Evolutionary conservation across 78 protist genomes (phyloP).

Genomic region (Bigelowiella natans): DNA sequence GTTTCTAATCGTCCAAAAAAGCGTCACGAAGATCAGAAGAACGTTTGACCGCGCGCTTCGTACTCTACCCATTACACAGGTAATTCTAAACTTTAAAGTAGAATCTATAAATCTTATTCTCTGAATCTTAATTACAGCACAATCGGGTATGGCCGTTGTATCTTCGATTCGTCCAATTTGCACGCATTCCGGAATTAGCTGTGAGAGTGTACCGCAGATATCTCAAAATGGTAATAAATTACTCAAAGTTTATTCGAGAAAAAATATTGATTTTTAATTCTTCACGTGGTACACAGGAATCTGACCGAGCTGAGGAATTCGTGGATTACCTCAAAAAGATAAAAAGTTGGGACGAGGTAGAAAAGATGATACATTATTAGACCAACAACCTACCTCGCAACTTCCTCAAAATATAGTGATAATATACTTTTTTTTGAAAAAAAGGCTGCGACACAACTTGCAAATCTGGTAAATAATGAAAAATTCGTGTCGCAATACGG

Average conservation of each 20-base stretch:
- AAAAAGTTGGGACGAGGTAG: constrained; percentile 53
- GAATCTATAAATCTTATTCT: too few relatives aligned
- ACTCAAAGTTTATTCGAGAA: not conserved
- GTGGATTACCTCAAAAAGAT: constrained; percentile 55
- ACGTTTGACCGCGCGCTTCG: constrained; percentile 79
- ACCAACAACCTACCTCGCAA: too few relatives aligned
- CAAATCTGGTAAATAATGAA: constrained; percentile 44
- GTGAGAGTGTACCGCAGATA: constrained; percentile 68
- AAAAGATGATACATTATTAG: not conserved
- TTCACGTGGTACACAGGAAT: too few relatives aligned
- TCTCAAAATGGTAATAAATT: constrained; percentile 43
- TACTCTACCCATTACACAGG: constrained; percentile 91
- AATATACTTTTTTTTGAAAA: not conserved
- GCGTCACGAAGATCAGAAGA: constrained; percentile 44
- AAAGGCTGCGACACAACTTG: constrained; percentile 10
- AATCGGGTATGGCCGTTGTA: constrained; percentile 80
- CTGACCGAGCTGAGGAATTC: constrained; percentile 69
- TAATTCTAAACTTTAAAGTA: too few relatives aligned
- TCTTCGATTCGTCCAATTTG: constrained; percentile 9
- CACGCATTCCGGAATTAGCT: constrained; percentile 65
- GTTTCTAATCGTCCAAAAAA: constrained; percentile 56
- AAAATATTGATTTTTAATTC: not conserved
- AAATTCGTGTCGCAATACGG: constrained; percentile 59
- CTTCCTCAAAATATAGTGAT: too few relatives aligned
- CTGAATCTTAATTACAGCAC: not conserved